Evolutionary conservation across 495 filamentous ascomycete species (phyloP), one percentile per base, ranked within the genome.

Genomic region (Bathelium albidoporum): DNA sequence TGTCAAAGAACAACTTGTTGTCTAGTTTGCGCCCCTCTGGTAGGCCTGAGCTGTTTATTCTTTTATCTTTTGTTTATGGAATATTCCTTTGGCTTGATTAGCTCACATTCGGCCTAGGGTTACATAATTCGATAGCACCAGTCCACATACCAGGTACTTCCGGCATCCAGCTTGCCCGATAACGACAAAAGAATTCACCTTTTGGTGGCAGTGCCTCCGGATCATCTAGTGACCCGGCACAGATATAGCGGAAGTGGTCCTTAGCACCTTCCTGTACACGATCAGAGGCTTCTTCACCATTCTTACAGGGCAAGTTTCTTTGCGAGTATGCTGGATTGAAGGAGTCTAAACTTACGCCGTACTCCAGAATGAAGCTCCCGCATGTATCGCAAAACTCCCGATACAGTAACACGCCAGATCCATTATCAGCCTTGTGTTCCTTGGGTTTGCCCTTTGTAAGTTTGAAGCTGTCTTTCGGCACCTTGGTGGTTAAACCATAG

Each of bases 141-240:
- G n/a, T 31, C 24, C 34, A 76, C 80, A 71, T 66, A 84, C 83
- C 75, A 52, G 76, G 76, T 26, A 87, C 72, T 69, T 84, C 81
- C 0, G 83, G 85, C 83, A 88, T 85, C 86, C 86, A 88, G 12
- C 72, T 76, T 32, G 78, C 77, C 58, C 84, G 68, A 24, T 74
- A 61, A 62, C 75, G 81, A 69, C 84, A 87, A 67, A 85, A 88
- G 77, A 89, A 89, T 69, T 89, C 86, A 0, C 83, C 86, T 72
- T 86, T 88, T 0, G 86, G 85, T 26, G 83, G 82, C 31, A 87
- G 68, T 49, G 76, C 78, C 29, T 80, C 80, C 0, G 84, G 79
- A 62, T 87, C 78, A 64, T 89, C 85, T n/a, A 89, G 67, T 1
- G 83, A 82, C 1, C 86, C 85, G 59, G 82, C 82, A 70, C 82